Conservation (phyloP, 2,329 filamentous ascomycete genomes). For the Venturia oleaginea region DNA sequence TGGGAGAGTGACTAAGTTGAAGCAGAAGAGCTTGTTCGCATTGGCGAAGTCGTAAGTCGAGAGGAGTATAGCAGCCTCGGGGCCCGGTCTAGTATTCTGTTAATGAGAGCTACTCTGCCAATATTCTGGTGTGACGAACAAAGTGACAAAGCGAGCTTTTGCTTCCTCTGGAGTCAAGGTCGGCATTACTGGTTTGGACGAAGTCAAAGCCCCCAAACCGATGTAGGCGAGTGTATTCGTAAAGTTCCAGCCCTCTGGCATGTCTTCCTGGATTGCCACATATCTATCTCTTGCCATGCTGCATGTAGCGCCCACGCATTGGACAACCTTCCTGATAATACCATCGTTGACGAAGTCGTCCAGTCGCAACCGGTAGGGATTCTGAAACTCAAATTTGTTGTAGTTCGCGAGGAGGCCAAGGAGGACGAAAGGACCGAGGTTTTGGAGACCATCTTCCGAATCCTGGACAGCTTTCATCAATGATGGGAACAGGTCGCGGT, state of each 20-base stretch:
- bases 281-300: constrained; percentile 62
- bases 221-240: constrained; percentile 74
- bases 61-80: constrained; percentile 70
- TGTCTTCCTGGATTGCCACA: constrained; percentile 77
- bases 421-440: constrained; percentile 67
- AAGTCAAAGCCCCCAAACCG: constrained; percentile 66
- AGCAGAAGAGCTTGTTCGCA: constrained; percentile 91
- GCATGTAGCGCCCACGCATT: constrained; percentile 66
- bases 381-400: constrained; percentile 98
- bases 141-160: constrained; percentile 67
- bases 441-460: constrained; percentile 51
- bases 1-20: constrained; percentile 62
- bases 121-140: constrained; percentile 47
- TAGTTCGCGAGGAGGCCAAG: constrained; percentile 89
- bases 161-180: constrained; percentile 68
- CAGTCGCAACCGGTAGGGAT: constrained; percentile 84
- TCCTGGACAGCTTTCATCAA: constrained; percentile 93
- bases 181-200: constrained; percentile 47
- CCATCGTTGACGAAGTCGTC: constrained; percentile 93
- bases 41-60: constrained; percentile 89
- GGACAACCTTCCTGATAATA: constrained; percentile 73
- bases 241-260: constrained; percentile 82
- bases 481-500: constrained; percentile 85
- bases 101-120: constrained; percentile 9
- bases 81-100: constrained; percentile 53